A percentile compares a stretch with the other conserved stretches of the same genome.
phyloP scores from a whole-genome alignment of 768 basidiomycete genomes.

The Boletus tylopilopsis region DNA sequence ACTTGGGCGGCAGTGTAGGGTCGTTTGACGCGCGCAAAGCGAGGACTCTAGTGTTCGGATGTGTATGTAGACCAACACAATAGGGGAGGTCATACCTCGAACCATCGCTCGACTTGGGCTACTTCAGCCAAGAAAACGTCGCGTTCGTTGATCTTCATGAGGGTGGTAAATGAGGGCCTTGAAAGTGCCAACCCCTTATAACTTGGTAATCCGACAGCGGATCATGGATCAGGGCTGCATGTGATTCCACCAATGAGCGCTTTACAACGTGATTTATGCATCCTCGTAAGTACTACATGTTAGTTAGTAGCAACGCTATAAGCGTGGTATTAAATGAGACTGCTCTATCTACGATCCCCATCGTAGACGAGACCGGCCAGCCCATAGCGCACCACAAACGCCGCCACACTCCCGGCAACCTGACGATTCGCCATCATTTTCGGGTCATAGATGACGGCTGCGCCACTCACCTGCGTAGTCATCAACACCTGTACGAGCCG shows the following conservation, averaged over 20 bases:
- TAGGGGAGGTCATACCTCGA: slow-evolving; percentile 64
- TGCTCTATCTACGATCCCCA: slow-evolving; percentile 78
- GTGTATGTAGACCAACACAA: too few species aligned
- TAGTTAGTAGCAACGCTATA: not conserved
- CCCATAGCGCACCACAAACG: slow-evolving; percentile 87
- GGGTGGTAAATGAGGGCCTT: slow-evolving; percentile 8
- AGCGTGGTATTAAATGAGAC: too few species aligned
- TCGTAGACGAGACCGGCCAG: slow-evolving; percentile 88
- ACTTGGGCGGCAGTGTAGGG: slow-evolving; percentile 94
- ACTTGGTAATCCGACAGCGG: too few species aligned
- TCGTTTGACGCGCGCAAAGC: slow-evolving; percentile 82
- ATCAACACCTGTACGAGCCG: slow-evolving; percentile 71
- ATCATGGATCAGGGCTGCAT: too few species aligned
- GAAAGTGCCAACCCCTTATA: too few species aligned
- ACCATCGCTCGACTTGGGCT: slow-evolving; percentile 84
- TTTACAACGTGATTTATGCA: slow-evolving; percentile 27
- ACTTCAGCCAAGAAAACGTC: slow-evolving; percentile 77
- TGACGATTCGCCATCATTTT: slow-evolving; percentile 27
- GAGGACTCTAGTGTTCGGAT: slow-evolving; percentile 69
- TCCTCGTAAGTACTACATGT: slow-evolving; percentile 2
- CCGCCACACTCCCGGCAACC: slow-evolving; percentile 72
- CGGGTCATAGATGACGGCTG: not conserved
- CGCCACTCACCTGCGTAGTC: slow-evolving; percentile 57
- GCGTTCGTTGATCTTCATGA: slow-evolving; percentile 60
- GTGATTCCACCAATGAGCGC: slow-evolving; percentile 16